Base-by-base conservation (phyloP, 345 rosid genomes). In the Eucalyptus melliodora region DNA sequence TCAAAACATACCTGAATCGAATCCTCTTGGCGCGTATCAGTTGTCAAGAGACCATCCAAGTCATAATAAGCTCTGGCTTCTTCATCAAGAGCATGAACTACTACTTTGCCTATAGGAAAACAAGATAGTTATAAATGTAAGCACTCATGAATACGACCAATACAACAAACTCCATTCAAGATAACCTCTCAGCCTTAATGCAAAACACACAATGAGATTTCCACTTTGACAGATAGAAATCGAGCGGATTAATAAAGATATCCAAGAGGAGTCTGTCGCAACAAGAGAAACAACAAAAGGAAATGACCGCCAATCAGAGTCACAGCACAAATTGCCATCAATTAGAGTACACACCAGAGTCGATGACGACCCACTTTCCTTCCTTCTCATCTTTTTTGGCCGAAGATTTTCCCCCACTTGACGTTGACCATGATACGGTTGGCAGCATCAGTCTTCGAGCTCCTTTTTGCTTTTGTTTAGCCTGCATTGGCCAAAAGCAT, bases 31-130 rank as follows among this genome's bases (percentile, higher is more conserved):
- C 92, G 86, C 67, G 87, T n/a, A 81, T 89, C 91, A 16, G 90
- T 49, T 77, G 90, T 89, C 97, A 98, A 95, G 87, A 96, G 94
- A 60, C 89, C 91, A 92, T 97, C 99, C 93, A 97, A 92, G 91
- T 95, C 91, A 92, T 95, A 97, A 89, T 97, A 97, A 90, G 91
- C 94, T 90, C 99, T 95, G 16, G 99, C 99, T 88, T 96, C 95
- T 94, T 96, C 99, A 89, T 97, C 99, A 88, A 97, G 97, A 69
- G 98, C 99, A 92, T 96, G 99, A 72, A 97, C 94, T 50, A 96
- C 94, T 88, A 96, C 95, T 91, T 93, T 97, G 4, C 99, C 99
- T 96, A 86, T 55, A 91, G 40, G 50, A 55, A 88, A 86, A 69
- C 49, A 65, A 89, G 40, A 89, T 47, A 34, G 88, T 50, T 59